A percentile compares a stretch with the other conserved stretches of the same genome.
These are phyloP conservation scores for Aspergillus candidus DNA, from an alignment of 2,329 filamentous ascomycete genomes.

Conservation along the genomic window DNA sequence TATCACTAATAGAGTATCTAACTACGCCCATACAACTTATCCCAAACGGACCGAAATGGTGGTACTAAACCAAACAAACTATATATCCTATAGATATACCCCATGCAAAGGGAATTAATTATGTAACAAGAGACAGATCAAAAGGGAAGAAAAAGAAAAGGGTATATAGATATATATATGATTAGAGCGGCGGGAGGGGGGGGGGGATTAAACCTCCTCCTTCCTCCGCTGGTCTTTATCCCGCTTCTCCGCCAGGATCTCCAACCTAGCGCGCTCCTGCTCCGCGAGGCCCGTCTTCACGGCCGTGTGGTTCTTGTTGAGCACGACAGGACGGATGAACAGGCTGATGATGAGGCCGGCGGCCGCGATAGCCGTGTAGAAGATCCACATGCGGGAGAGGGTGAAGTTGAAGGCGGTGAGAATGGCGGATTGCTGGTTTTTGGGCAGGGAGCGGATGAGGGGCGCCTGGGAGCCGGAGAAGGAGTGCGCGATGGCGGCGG, in stretches of 20 bases:
- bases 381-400: constrained; percentile 47
- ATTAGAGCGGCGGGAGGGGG: background rate
- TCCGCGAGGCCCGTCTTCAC: constrained; percentile 41
- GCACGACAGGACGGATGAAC: constrained; percentile 32
- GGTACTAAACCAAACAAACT: too few relatives aligned
- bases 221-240: constrained; percentile 41
- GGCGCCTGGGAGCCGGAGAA: constrained; percentile 32
- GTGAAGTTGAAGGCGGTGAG: constrained; percentile 38
- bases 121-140: background rate
- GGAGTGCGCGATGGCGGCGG: constrained; percentile 20
- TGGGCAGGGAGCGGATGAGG: constrained; percentile 29
- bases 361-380: constrained; percentile 38
- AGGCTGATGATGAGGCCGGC: constrained; percentile 36
- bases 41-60: too few relatives aligned
- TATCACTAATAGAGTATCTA: background rate
- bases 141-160: background rate
- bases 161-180: too few relatives aligned
- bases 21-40: background rate
- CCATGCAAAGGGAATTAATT: too few relatives aligned
- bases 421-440: constrained; percentile 32
- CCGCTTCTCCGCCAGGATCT: constrained; percentile 23
- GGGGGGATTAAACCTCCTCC: constrained; percentile 32
- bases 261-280: constrained; percentile 38
- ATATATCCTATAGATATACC: too few relatives aligned
- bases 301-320: constrained; percentile 39